Conservation (phyloP, 805 yeast genomes). For the Wickerhamiella sorbophila region DNA sequence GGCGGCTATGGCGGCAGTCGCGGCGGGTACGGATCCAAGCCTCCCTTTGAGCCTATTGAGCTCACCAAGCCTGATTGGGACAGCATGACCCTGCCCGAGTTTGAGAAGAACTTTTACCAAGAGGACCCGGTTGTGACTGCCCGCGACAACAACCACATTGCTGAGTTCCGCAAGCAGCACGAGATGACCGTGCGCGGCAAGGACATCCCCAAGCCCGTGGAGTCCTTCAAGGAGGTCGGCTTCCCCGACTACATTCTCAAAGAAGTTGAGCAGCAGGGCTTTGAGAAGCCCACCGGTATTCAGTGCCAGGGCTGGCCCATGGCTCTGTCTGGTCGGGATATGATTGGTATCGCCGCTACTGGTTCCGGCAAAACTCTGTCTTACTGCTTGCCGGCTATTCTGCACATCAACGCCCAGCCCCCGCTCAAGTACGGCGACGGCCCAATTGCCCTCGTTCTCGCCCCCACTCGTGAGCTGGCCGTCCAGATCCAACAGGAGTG, state of each 20-base stretch:
- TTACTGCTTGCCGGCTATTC: conserved; percentile 92
- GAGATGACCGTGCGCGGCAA: conserved; percentile 77
- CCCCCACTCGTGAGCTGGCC: conserved; percentile 98
- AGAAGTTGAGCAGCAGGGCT: conserved; percentile 85
- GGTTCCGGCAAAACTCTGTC: conserved; percentile 98
- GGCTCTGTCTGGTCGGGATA: conserved; percentile 97
- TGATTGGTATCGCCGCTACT: conserved; percentile 97
- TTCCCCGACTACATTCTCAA: conserved; percentile 86
- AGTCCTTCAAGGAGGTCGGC: conserved; percentile 90
- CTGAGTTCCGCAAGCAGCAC: conserved; percentile 59
- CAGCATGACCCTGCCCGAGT: conserved; percentile 58
- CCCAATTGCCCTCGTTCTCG: conserved; percentile 86
- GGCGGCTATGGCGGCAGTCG: conserved; percentile 35
- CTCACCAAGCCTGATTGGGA: conserved; percentile 74
- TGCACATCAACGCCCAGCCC: conserved; percentile 97
- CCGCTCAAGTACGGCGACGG: conserved; percentile 89
- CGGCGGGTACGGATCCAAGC: conserved; percentile 24
- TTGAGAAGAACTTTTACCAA: conserved; percentile 86
- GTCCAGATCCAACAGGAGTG: conserved; percentile 91
- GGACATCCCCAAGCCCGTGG: conserved; percentile 89
- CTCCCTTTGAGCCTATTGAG: conserved; percentile 12
- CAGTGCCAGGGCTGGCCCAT: conserved; percentile 99
- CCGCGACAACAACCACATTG: conserved; percentile 62
- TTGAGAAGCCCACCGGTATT: conserved; percentile 86
- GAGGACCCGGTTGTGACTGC: conserved; percentile 69